Base-by-base conservation (phyloP, 345 rosid genomes). In the Hevea brasiliensis region DNA sequence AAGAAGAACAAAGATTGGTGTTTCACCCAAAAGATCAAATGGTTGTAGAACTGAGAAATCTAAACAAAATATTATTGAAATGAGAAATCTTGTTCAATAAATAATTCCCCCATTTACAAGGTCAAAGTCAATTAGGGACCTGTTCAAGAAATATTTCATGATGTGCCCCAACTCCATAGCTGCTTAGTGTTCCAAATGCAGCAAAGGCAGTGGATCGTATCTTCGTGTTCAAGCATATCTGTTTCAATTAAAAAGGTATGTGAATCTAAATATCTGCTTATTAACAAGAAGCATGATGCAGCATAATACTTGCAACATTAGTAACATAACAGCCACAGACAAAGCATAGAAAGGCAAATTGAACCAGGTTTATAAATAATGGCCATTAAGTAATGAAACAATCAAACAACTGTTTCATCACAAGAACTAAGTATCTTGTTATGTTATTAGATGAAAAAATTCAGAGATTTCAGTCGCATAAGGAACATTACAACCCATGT, bases 161-260 rank as follows among this genome's bases (percentile, higher is more conserved):
- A 47, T 88, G 91, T 68, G 84, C 83, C 70, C 88, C 93, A 80
- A 57, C 82, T 73, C 87, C 97, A 78, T 80, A 94, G 70, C 84
- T 88, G 85, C 93, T 86, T 71, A 94, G 81, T 37, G 86, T 86
- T 77, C 98, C 98, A 85, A 94, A 89, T 72, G 98, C 95, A 72
- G 92, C 81, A 79, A 94, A 90, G 35, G 98, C 93, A 72, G 85
- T 86, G 73, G 89, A 87, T 81, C 97, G 89, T 90, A 94, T 92
- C 84, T 90, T 89, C 37, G 81, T 84, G 75, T 92, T 89, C 92
- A 88, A 86, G 82, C 86, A 83, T 68, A 82, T 74, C 97, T 94
- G 84, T 80, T 77, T 29, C 61, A 45, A 59, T 67, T 51, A 71
- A 41, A 76, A 14, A 56, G 14, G 21, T 37, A 18, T 29, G 68